Percentiles rank a stretch among this genome's conserved stretches.
Evolutionary conservation across 2,329 filamentous ascomycete genomes (phyloP).

Genomic region (Alternaria brassicae): DNA sequence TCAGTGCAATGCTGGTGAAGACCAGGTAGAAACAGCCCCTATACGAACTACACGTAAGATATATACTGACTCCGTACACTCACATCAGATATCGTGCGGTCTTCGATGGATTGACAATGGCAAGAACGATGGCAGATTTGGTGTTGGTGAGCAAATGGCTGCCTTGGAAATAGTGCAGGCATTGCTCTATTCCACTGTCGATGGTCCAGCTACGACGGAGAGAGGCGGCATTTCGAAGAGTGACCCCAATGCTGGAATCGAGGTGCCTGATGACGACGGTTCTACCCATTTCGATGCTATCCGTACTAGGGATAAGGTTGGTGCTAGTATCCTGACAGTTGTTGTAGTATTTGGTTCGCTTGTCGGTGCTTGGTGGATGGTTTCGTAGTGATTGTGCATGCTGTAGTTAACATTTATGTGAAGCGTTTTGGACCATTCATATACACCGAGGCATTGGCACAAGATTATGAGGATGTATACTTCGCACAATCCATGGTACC

Average conservation of each 20-base stretch:
- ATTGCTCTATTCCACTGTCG: constrained; percentile 48
- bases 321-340: background rate
- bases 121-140: constrained; percentile 57
- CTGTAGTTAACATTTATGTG: too few species aligned
- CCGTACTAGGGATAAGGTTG: background rate
- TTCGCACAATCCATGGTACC: too few species aligned
- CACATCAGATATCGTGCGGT: constrained; percentile 53
- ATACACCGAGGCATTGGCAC: too few species aligned
- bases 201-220: constrained; percentile 54
- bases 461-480: too few species aligned
- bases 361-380: background rate
- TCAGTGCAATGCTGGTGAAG: constrained; percentile 59
- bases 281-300: background rate
- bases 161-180: constrained; percentile 62
- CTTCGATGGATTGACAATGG: constrained; percentile 53
- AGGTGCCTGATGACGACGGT: too few species aligned
- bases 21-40: too few species aligned
- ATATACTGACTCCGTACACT: too few species aligned
- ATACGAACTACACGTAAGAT: too few species aligned
- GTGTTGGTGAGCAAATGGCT: constrained; percentile 67
- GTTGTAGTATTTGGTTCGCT: background rate
- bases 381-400: background rate
- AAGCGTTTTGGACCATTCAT: too few species aligned
- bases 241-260: constrained; percentile 51
- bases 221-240: constrained; percentile 63